Evolutionary conservation across 208 protist genomes (phyloP), one percentile per base, ranked within the genome.

Genomic region (Trichomonas vaginalis): DNA sequence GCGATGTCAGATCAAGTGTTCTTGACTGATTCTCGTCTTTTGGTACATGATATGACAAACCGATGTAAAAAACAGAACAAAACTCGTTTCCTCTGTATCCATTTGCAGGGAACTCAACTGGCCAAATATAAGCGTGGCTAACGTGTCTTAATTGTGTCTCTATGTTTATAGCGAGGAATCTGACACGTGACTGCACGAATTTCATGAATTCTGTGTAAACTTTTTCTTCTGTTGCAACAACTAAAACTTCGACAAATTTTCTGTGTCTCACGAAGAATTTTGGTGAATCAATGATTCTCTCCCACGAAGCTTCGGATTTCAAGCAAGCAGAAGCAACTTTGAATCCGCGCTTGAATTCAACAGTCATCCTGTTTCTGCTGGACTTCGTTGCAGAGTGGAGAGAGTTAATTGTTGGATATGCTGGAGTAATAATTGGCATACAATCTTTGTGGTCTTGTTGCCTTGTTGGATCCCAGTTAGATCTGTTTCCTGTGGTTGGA

Each of bases 401-500:
- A 40, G 49, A 80, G 37, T 95, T 95, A 12, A 95, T 95, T n/a
- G 90, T 15, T 32, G 90, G 90, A 79, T 56, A 95, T 42, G 90
- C n/a, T 1, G 90, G 90, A n/a, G 90, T 95, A 1, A 95, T 95
- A 47, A 95, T 95, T n/a, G 90, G 90, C 47, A 95, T 95, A 0
- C 8, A 39, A 35, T 61, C 87, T 12, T 15, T 49, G 9, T 23
- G 2, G 3, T n/a, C 90, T 10, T 10, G 15, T 95, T 12, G 10
- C 10, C n/a, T 12, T 56, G 35, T 61, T 14, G 9, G 9, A 47
- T 95, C 90, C 90, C 47, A 95, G 2, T 40, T 42, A 10, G 48
- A 14, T 8, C n/a, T 6, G 39, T 40, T 8, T 95, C 47, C 51
- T 35, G 35, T 95, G 3, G 8, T 70, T 79, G 90, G 51, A 42